A percentile compares a stretch with the other conserved stretches of the same genome.
These are phyloP conservation scores for Cyclocybe aegerita DNA, from an alignment of 768 basidiomycete species.

Conservation along the genomic window DNA sequence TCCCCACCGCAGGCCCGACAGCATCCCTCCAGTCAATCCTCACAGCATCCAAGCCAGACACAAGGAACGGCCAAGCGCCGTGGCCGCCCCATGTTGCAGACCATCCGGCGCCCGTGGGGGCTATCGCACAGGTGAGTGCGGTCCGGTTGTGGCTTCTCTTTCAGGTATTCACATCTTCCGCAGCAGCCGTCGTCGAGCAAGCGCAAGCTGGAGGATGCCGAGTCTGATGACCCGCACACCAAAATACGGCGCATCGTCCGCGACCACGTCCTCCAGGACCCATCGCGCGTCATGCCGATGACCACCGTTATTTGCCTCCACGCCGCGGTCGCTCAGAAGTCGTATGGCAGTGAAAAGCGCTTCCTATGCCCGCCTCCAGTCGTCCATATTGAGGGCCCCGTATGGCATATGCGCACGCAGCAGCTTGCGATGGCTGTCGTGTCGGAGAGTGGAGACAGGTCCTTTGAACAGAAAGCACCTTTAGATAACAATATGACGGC, in stretches of 20 bases:
- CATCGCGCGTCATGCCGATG: slow-evolving; percentile 78
- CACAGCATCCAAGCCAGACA: slow-evolving; percentile 47
- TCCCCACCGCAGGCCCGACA: slow-evolving; percentile 38
- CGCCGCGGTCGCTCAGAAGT: slow-evolving; percentile 93
- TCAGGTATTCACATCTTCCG: not conserved
- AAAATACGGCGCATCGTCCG: slow-evolving; percentile 86
- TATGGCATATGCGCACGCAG: slow-evolving; percentile 79
- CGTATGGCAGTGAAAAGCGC: slow-evolving; percentile 93
- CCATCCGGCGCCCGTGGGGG: slow-evolving; percentile 19
- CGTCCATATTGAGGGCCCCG: slow-evolving; percentile 88
- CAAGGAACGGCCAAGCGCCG: slow-evolving; percentile 39
- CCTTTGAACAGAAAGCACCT: slow-evolving; percentile 81
- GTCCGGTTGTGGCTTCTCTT: not conserved
- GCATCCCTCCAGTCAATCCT: slow-evolving; percentile 51
- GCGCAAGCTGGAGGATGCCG: slow-evolving; percentile 72
- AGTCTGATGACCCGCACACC: slow-evolving; percentile 63
- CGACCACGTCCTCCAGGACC: slow-evolving; percentile 78
- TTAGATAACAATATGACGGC: slow-evolving; percentile 83
- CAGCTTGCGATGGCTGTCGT: slow-evolving; percentile 85
- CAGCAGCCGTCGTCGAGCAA: slow-evolving; percentile 51
- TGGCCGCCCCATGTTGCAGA: slow-evolving; percentile 39
- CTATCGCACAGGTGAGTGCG: slow-evolving; percentile 17
- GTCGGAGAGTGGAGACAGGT: slow-evolving; percentile 78
- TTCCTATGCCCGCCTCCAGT: slow-evolving; percentile 93
- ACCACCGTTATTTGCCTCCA: slow-evolving; percentile 89